Base-by-base conservation (phyloP, 192 early-diverging fungal genomes). In the Gryganskiella cystojenkinii region DNA sequence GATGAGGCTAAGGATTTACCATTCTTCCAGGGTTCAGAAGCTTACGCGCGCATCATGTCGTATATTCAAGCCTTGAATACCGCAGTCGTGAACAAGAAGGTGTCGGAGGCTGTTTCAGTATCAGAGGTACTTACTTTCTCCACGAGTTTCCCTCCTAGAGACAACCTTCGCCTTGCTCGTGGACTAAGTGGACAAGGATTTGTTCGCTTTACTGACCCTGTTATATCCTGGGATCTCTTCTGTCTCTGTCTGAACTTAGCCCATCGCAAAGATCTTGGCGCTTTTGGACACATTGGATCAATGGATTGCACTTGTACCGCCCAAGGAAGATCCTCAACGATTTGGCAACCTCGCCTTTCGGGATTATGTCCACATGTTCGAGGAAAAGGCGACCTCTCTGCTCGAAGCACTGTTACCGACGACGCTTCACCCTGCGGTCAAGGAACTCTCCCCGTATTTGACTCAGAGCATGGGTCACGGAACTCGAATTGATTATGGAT, bases 261-360 rank as follows among this genome's bases (percentile, higher is more conserved):
- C 80, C 45, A 80, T 82, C 34, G 69, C 80, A 53, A 78, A 70
- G 55, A 62, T 90, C 17, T 53, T 95, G 56, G 74, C 64, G 27
- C 50, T 95, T 27, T 83, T 99, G 3, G 88, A 94, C 22, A 82
- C 67, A 3, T 50, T 96, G 4, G 86, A 90, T 44, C 42, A 20
- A 22, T 94, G 91, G 90, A 90, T 96, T 28, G 87, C 84, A 28
- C 82, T 89, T n/a, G 88, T 93, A 19, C 96, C 96, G 27, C 95
- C 94, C 34, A 83, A 90, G 35, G 42, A 84, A 28, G 79, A 88
- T 28, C 83, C 89, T 7, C 89, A 92, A 76, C 86, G 98, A 27
- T 99, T 98, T 71, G 98, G 98, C 0, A 98, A 98, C 85, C 90
- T 85, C 56, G 90, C 96, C 0, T 99, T 98, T 81, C 88, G 92